These are phyloP conservation scores for Lyophyllum semitale DNA, from an alignment of 768 basidiomycete genomes.

Conservation along the genomic window DNA sequence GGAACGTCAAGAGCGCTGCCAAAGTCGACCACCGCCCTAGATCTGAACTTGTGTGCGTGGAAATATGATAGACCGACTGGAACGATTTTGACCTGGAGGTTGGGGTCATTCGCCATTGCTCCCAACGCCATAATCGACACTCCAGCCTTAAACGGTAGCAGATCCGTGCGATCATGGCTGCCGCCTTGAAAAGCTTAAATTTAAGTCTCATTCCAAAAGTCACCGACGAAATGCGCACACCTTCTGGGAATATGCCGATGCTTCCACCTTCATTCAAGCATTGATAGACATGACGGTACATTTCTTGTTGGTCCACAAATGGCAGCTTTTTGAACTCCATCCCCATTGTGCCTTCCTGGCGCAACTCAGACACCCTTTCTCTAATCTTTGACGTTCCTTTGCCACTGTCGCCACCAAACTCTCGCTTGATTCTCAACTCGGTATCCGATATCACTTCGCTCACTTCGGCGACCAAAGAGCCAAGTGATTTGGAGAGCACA, in stretches of 20 bases:
- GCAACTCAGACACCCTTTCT: slow-evolving; percentile 65
- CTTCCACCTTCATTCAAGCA: slow-evolving; percentile 82
- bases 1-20: slow-evolving; percentile 92
- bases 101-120: slow-evolving; percentile 91
- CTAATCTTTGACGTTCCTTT: slow-evolving; percentile 68
- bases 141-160: slow-evolving; percentile 95
- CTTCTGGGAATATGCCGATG: slow-evolving; percentile 99
- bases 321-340: slow-evolving; percentile 83
- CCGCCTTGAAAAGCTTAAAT: slow-evolving; percentile 65
- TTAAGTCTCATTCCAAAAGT: not conserved
- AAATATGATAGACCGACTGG: slow-evolving; percentile 79
- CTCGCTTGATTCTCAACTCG: slow-evolving; percentile 79
- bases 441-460: slow-evolving; percentile 89
- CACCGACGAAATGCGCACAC: slow-evolving; percentile 39
- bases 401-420: slow-evolving; percentile 82
- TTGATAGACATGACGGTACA: slow-evolving; percentile 93
- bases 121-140: slow-evolving; percentile 98
- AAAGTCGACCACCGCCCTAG: slow-evolving; percentile 96
- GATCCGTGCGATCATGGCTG: slow-evolving; percentile 95
- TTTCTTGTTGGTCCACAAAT: slow-evolving; percentile 89
- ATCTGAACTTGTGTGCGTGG: slow-evolving; percentile 86
- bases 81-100: slow-evolving; percentile 87
- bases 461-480: slow-evolving; percentile 80
- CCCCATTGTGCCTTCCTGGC: slow-evolving; percentile 57
- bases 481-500: slow-evolving; percentile 79